Percentiles rank a stretch among this genome's conserved stretches.
Evolutionary conservation across 2,329 filamentous ascomycete species (phyloP).

Genomic region (Hymenotorrendiella dingleyae): DNA sequence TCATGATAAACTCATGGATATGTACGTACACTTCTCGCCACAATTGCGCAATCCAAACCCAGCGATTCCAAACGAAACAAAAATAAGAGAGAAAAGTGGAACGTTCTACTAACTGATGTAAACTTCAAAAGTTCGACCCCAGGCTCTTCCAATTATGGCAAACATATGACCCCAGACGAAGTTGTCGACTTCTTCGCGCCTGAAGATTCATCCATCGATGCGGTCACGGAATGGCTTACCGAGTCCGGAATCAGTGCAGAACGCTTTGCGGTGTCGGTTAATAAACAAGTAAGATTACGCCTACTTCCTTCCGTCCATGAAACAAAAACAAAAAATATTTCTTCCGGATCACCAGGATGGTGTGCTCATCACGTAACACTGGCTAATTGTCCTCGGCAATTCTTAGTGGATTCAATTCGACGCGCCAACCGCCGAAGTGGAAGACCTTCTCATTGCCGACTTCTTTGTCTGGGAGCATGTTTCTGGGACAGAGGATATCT

Average conservation of each 20-base stretch:
- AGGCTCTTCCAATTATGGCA: slow-evolving; percentile 39
- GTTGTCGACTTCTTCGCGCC: slow-evolving; percentile 40
- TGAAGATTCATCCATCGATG: slow-evolving; percentile 38
- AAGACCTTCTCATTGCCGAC: slow-evolving; percentile 46
- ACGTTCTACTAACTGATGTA: slow-evolving; percentile 33
- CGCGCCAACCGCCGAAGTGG: slow-evolving; percentile 34
- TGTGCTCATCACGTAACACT: slow-evolving; percentile 35
- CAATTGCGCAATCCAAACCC: too few relatives aligned
- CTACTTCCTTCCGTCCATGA: neutral
- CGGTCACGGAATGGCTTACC: slow-evolving; percentile 49
- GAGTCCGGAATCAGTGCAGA: slow-evolving; percentile 41
- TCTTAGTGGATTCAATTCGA: slow-evolving; percentile 32
- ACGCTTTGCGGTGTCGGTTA: slow-evolving; percentile 29
- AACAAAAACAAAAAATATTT: slow-evolving; percentile 34
- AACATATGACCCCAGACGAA: slow-evolving; percentile 40
- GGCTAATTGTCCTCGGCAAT: slow-evolving; percentile 38
- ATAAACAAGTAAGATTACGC: slow-evolving; percentile 25
- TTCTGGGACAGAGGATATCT: slow-evolving; percentile 34
- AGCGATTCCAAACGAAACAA: too few relatives aligned
- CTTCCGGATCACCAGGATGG: too few relatives aligned
- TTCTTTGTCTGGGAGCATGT: slow-evolving; percentile 49
- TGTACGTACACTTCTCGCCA: slow-evolving; percentile 27
- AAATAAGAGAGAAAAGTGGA: too few relatives aligned
- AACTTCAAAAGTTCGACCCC: slow-evolving; percentile 37
- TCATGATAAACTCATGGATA: slow-evolving; percentile 38